Evolutionary conservation across 306 rosid species (phyloP).

Genomic region (Mucuna pruriens): DNA sequence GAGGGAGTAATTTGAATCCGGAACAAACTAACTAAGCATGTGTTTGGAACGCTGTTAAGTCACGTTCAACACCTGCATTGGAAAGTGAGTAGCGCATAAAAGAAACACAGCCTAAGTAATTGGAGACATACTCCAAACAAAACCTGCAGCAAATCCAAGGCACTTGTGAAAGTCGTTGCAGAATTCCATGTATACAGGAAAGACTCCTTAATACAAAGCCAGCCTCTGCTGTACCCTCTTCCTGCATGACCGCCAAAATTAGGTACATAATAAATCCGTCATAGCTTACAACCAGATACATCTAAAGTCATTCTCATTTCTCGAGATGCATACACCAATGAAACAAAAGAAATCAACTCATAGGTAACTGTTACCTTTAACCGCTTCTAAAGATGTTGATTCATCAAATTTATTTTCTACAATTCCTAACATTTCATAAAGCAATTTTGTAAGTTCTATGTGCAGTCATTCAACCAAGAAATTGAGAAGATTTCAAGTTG

Average conservation of each 20-base stretch:
- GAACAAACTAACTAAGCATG: neutral
- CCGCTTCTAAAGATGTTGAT: constrained; percentile 1
- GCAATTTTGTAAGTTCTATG: neutral
- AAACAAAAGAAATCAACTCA: constrained; percentile 2
- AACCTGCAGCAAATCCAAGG: constrained; percentile 74
- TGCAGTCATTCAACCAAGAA: constrained; percentile 4
- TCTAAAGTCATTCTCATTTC: neutral
- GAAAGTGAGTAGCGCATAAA: too few relatives aligned
- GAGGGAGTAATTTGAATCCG: neutral
- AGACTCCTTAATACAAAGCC: constrained; percentile 93
- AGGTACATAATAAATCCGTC: constrained; percentile 18
- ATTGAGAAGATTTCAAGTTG: neutral
- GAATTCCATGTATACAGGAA: constrained; percentile 87
- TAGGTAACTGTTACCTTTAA: neutral
- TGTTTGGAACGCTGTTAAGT: too few relatives aligned
- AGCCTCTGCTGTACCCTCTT: constrained; percentile 83
- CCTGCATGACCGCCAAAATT: constrained; percentile 56
- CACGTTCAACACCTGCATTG: too few relatives aligned
- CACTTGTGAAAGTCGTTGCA: constrained; percentile 67
- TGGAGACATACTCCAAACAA: neutral
- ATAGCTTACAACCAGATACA: constrained; percentile 14
- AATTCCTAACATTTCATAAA: neutral
- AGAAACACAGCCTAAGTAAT: neutral
- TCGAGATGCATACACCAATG: neutral
- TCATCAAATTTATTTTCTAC: neutral